phyloP scores from a whole-genome alignment of 2,329 filamentous ascomycete species.

The Diatrype stigma region DNA sequence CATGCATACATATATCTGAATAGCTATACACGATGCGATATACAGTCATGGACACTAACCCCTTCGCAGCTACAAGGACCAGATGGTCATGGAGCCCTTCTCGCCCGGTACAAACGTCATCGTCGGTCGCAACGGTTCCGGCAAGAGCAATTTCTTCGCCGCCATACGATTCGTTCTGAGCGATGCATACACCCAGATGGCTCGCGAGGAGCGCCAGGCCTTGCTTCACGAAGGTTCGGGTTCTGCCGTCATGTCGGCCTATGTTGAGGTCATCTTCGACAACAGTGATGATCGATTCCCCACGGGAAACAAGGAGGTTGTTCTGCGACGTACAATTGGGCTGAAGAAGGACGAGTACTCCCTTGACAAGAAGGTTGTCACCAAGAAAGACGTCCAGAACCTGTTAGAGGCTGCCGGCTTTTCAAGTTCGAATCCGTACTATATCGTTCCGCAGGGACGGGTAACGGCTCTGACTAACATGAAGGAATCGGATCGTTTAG shows the following conservation, averaged over 20 bases:
- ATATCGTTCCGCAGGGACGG: slow-evolving; percentile 96
- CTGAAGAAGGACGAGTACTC: slow-evolving; percentile 99
- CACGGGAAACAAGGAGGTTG: slow-evolving; percentile 84
- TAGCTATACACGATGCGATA: no score
- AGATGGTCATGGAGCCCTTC: slow-evolving; percentile 97
- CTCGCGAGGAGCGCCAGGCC: slow-evolving; percentile 89
- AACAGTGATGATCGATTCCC: slow-evolving; percentile 95
- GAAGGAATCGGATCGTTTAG: slow-evolving; percentile 90
- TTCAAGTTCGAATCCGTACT: slow-evolving; percentile 96
- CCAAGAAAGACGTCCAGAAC: slow-evolving; percentile 91
- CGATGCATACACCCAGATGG: slow-evolving; percentile 95
- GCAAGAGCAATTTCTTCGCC: slow-evolving; percentile 99
- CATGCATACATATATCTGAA: no score
- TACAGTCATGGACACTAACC: slow-evolving; percentile 22
- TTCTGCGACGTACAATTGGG: slow-evolving; percentile 89
- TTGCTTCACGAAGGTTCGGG: slow-evolving; percentile 97
- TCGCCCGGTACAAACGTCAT: slow-evolving; percentile 97
- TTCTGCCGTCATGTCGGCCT: slow-evolving; percentile 98
- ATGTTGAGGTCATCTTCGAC: slow-evolving; percentile 98
- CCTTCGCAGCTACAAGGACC: slow-evolving; percentile 85
- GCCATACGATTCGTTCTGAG: slow-evolving; percentile 97
- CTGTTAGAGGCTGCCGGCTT: slow-evolving; percentile 94
- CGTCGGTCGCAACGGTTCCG: slow-evolving; percentile 97
- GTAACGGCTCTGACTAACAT: slow-evolving; percentile 97
- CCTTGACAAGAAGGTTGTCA: slow-evolving; percentile 92